Evolutionary conservation across 2,329 filamentous ascomycete genomes (phyloP), one percentile per base, ranked within the genome.

Genomic region (Madurella mycetomatis): DNA sequence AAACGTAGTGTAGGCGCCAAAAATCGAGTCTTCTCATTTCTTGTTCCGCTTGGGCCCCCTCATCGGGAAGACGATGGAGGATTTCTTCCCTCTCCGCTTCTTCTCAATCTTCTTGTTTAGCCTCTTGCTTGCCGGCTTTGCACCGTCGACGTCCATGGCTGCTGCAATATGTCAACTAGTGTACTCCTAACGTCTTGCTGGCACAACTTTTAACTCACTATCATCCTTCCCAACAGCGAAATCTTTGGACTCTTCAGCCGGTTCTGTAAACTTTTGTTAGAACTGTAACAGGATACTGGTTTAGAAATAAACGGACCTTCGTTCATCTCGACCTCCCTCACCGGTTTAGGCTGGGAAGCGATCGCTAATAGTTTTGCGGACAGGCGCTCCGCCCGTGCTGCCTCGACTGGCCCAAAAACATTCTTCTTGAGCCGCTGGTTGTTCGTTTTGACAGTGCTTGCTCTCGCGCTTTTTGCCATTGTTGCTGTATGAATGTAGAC

Each of bases 381-480:
- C 37, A 96, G 82, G 62, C 92, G 86, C 72, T 92, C 86, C 50
- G 85, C 86, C 63, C 92, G 83, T 44, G 88, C 91, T 64, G 80
- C 76, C 70, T 92, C 90, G 52, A 85, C 84, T 15, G 92, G 92
- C 1, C 87, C 89, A 72, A 95, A 96, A 61, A 96, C 87, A 61
- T 83, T 84, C 61, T 82, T 78, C 71, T 92, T 92, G 61, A 96
- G 80, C 65, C 83, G 86, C 63, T 82, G 80, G 75, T 91, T 90
- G 77, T 96, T 96, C 66, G 80, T 79, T 77, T 96, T 96, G 65
- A 79, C 84, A 62, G 82, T 78, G 69, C 87, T 95, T 61, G 92
- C 83, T 70, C 92, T 82, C 57, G 88, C 78, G 69, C 89, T 88
- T 71, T 95, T 96, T 19, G 92, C 92, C 92, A 96, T 97, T 63